Percentiles rank a stretch among this genome's conserved stretches.
Conservation (phyloP, 495 filamentous ascomycete species). For the Beverwykella pulmonaria region DNA sequence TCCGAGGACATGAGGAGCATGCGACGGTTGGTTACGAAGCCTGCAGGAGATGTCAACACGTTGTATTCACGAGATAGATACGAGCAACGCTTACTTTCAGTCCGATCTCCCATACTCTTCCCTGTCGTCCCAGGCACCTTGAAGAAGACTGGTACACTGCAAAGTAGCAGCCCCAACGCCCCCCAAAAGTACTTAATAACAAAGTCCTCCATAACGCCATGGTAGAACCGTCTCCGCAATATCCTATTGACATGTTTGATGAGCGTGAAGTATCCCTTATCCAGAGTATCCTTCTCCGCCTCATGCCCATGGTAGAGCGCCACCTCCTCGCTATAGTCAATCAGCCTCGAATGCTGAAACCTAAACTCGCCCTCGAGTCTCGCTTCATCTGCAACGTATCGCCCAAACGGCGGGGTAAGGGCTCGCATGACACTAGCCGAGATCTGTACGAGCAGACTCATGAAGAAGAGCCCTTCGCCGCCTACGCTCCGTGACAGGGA, state of each 20-base stretch:
- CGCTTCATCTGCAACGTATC: conserved; percentile 96
- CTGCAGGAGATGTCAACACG: conserved; percentile 40
- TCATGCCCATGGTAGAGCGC: conserved; percentile 92
- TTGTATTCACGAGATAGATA: background rate
- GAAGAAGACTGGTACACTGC: conserved; percentile 94
- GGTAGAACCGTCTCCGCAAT: conserved; percentile 82
- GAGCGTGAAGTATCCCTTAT: conserved; percentile 97
- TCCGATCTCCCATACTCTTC: conserved; percentile 82
- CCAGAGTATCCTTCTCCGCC: conserved; percentile 93
- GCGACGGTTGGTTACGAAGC: conserved; percentile 89
- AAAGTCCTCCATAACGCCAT: conserved; percentile 98
- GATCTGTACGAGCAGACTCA: conserved; percentile 89
- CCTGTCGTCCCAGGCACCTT: conserved; percentile 76
- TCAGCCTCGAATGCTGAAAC: conserved; percentile 89
- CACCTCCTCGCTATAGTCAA: conserved; percentile 93
- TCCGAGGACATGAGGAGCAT: conserved; percentile 91
- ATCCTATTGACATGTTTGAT: conserved; percentile 99
- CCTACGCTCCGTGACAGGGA: conserved; percentile 90
- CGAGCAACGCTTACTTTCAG: conserved; percentile 65
- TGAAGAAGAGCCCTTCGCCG: conserved; percentile 90
- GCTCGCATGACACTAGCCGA: conserved; percentile 92
- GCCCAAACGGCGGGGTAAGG: conserved; percentile 95
- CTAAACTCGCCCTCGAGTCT: conserved; percentile 93
- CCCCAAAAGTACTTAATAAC: conserved; percentile 99
- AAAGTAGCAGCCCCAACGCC: conserved; percentile 87